phyloP scores from a whole-genome alignment of 257 asterid species.

The Thymus mandschuricus region DNA sequence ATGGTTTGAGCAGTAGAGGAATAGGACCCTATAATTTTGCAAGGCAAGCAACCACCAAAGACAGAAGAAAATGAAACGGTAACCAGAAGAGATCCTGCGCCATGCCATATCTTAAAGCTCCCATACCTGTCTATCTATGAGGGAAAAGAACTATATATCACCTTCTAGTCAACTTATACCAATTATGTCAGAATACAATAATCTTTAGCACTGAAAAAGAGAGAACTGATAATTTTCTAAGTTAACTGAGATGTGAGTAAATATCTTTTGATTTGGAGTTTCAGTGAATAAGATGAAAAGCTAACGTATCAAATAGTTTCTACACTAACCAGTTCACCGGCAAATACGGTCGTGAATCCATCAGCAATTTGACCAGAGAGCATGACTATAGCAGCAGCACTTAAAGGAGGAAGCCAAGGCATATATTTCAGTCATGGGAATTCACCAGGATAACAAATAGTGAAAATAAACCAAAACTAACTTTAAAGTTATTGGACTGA shows the following conservation, averaged over 20 bases:
- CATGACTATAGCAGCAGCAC: conserved; percentile 90
- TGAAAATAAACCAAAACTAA: conserved; percentile 9
- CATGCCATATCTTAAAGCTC: conserved; percentile 86
- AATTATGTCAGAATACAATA: not conserved
- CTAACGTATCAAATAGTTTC: not conserved
- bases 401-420: conserved; percentile 38
- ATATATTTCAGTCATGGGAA: conserved; percentile 23
- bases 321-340: conserved; percentile 82
- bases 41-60: conserved; percentile 93
- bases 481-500: not conserved
- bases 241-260: not conserved
- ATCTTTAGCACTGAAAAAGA: conserved; percentile 1
- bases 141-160: conserved; percentile 9
- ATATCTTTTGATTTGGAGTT: not conserved
- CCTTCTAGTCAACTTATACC: not conserved
- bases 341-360: conserved; percentile 79
- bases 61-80: conserved; percentile 90
- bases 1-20: conserved; percentile 59
- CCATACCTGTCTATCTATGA: conserved; percentile 89
- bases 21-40: conserved; percentile 71
- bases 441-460: not conserved
- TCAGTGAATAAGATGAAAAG: not conserved
- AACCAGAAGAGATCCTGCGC: conserved; percentile 75
- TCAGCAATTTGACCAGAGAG: conserved; percentile 95
- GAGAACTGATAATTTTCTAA: not conserved